These are phyloP conservation scores for Zelonia costaricensis DNA, from an alignment of 208 protist genomes.

Conservation along the genomic window DNA sequence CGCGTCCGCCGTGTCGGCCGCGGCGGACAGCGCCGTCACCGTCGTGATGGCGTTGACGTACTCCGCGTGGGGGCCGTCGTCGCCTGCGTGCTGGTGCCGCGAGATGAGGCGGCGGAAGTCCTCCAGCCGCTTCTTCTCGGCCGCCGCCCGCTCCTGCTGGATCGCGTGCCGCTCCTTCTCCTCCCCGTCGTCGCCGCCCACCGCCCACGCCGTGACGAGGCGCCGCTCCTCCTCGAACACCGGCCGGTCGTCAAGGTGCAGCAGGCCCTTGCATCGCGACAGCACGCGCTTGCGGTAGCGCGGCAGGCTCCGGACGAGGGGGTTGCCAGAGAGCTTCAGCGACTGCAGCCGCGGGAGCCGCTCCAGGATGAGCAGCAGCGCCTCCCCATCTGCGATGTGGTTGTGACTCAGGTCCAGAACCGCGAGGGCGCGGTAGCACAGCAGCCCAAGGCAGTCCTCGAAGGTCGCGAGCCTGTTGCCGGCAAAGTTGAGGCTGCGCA, in stretches of 20 bases:
- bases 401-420: constrained; percentile 94
- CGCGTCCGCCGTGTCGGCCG: constrained; percentile 8
- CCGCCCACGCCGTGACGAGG: constrained; percentile 83
- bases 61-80: constrained; percentile 9
- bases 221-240: constrained; percentile 90
- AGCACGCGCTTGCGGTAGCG: constrained; percentile 91
- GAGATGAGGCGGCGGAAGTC: constrained; percentile 77
- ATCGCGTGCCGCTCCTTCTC: constrained; percentile 57
- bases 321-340: constrained; percentile 91
- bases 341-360: constrained; percentile 75
- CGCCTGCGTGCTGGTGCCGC: constrained; percentile 5
- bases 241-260: constrained; percentile 92
- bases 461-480: constrained; percentile 74
- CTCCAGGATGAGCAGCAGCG: constrained; percentile 82
- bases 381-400: constrained; percentile 77
- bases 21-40: constrained; percentile 12
- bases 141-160: constrained; percentile 22
- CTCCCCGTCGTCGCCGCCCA: constrained; percentile 79
- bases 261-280: constrained; percentile 51
- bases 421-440: constrained; percentile 69
- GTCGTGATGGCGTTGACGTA: constrained; percentile 35
- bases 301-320: constrained; percentile 70
- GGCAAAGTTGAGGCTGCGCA: constrained; percentile 81
- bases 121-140: constrained; percentile 73
- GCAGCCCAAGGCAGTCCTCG: constrained; percentile 60